Evolutionary conservation across 2,329 filamentous ascomycete genomes (phyloP).

Genomic region (Xylaria sp.): DNA sequence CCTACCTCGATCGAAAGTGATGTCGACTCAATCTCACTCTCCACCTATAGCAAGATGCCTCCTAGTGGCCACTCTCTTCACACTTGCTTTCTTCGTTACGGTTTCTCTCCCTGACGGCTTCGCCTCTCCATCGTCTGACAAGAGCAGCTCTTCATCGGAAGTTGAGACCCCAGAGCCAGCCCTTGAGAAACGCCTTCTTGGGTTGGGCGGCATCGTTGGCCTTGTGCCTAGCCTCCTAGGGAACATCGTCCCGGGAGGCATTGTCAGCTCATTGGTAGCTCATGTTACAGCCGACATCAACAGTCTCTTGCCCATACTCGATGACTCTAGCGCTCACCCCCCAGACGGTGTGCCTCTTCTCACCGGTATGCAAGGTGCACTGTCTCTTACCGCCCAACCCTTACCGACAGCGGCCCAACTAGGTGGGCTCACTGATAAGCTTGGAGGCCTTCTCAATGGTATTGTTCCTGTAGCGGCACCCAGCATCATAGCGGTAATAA

Average conservation of each 20-base stretch:
- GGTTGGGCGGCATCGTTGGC: slow-evolving; percentile 22
- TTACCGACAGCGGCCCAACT: slow-evolving; percentile 25
- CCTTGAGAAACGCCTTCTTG: slow-evolving; percentile 28
- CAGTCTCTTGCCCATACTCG: slow-evolving; percentile 19
- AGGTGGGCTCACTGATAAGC: slow-evolving; percentile 23
- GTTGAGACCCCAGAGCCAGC: neutral
- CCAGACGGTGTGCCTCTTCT: slow-evolving; percentile 30
- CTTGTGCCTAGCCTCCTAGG: slow-evolving; percentile 24
- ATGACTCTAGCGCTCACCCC: slow-evolving; percentile 17
- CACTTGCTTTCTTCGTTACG: slow-evolving; percentile 26
- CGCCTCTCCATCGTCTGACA: slow-evolving; percentile 13
- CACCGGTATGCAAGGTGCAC: slow-evolving; percentile 17
- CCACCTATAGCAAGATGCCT: slow-evolving; percentile 29
- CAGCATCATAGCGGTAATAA: slow-evolving; percentile 30
- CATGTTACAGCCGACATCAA: slow-evolving; percentile 29
- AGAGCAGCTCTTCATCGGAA: slow-evolving; percentile 1
- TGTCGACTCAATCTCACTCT: slow-evolving; percentile 28
- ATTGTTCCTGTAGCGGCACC: slow-evolving; percentile 25
- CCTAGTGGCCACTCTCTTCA: slow-evolving; percentile 26
- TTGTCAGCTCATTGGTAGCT: slow-evolving; percentile 24
- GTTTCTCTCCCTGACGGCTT: slow-evolving; percentile 19
- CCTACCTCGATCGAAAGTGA: slow-evolving; percentile 16
- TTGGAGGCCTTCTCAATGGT: slow-evolving; percentile 28
- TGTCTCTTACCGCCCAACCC: slow-evolving; percentile 26
- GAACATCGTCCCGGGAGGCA: slow-evolving; percentile 22